Conservation (phyloP, 805 yeast genomes). For the Ogataea ganodermae region DNA sequence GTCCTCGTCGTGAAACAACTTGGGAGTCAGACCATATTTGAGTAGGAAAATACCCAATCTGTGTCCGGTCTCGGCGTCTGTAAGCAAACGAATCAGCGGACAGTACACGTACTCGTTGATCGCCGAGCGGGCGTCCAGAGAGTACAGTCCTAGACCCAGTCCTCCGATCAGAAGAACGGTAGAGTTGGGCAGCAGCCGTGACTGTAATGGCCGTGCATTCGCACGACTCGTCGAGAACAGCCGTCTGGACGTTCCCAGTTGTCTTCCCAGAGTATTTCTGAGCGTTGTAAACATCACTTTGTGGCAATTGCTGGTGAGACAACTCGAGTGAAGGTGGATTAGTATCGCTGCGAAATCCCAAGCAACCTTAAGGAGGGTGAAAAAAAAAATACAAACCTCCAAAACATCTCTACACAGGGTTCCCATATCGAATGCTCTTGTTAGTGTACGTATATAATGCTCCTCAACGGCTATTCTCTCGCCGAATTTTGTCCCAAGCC, state of each 20-base stretch:
- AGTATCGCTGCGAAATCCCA: no score
- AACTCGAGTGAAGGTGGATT: no score
- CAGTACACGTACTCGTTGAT: slow-evolving; percentile 79
- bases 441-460: neutral
- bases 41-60: slow-evolving; percentile 67
- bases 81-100: slow-evolving; percentile 67
- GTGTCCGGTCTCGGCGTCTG: slow-evolving; percentile 90
- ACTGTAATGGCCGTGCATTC: neutral
- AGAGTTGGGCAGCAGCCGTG: slow-evolving; percentile 17
- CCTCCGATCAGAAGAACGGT: slow-evolving; percentile 28
- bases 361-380: neutral
- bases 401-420: neutral
- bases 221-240: neutral
- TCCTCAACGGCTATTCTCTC: slow-evolving; percentile 9
- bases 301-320: neutral
- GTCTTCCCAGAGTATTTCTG: neutral
- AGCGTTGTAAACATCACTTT: neutral
- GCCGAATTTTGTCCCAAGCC: slow-evolving; percentile 31
- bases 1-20: slow-evolving; percentile 53
- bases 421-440: neutral
- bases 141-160: slow-evolving; percentile 48
- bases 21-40: slow-evolving; percentile 70
- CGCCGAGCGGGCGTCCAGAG: slow-evolving; percentile 79
- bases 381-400: neutral
- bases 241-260: neutral